Evolutionary conservation across 1,284 basidiomycete species (phyloP).

Genomic region (Pholiota adiposa): DNA sequence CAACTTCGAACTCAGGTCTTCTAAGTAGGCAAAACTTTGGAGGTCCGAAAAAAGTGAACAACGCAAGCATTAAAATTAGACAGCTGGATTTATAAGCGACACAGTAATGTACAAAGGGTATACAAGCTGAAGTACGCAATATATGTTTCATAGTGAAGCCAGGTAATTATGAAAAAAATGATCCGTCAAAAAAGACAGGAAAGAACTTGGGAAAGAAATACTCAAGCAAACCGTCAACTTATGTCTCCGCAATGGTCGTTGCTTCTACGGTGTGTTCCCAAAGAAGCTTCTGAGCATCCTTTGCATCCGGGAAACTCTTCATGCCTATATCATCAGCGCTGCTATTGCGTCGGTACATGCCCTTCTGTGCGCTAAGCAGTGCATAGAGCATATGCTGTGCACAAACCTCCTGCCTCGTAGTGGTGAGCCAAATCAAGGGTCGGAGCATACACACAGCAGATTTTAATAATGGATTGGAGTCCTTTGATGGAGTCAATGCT

Average conservation of each 20-base stretch:
- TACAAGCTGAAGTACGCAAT: no score
- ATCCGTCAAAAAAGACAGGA: no score
- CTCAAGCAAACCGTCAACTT: no score
- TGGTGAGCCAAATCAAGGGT: slow-evolving; percentile 34
- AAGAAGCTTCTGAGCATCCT: slow-evolving; percentile 39
- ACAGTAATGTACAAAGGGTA: no score
- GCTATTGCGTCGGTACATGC: slow-evolving; percentile 36
- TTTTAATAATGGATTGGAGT: slow-evolving; percentile 27
- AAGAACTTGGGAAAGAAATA: no score
- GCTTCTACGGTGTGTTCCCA: slow-evolving; percentile 50
- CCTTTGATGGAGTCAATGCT: slow-evolving; percentile 15
- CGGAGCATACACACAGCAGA: slow-evolving; percentile 27
- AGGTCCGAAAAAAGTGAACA: no score
- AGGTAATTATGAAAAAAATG: no score
- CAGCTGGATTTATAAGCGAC: no score
- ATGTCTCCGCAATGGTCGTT: slow-evolving; percentile 24
- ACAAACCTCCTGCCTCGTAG: slow-evolving; percentile 34
- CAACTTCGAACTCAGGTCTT: no score
- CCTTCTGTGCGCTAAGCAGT: slow-evolving; percentile 37
- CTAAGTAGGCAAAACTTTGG: no score
- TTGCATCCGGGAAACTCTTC: slow-evolving; percentile 37
- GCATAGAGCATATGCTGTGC: slow-evolving; percentile 47
- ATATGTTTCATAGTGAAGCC: no score
- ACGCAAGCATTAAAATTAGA: no score
- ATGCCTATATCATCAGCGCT: slow-evolving; percentile 44